phyloP scores from a whole-genome alignment of 1,284 basidiomycete genomes.

The Cutaneotrichosporon sp. region DNA sequence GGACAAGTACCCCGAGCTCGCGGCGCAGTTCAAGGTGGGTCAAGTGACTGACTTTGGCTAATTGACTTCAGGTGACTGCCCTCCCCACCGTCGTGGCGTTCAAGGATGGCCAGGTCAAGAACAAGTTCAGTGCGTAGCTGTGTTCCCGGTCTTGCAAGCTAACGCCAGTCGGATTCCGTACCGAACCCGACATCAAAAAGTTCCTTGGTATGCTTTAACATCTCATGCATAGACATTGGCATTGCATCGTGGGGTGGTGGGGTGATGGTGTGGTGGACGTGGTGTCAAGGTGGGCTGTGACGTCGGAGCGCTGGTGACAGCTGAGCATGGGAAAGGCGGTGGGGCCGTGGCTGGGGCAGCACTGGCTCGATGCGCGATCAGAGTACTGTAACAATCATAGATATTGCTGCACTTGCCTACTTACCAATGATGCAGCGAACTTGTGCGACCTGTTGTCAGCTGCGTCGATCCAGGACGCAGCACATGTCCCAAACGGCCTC shows the following conservation, averaged over 20 bases:
- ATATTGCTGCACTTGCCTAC: too few relatives aligned
- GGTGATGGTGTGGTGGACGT: too few relatives aligned
- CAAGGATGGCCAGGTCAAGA: conserved; percentile 44
- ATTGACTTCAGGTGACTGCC: conserved; percentile 39
- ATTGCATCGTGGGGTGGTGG: neutral
- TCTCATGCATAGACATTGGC: conserved; percentile 1
- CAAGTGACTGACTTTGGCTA: neutral
- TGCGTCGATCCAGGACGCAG: too few relatives aligned
- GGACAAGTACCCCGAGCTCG: conserved; percentile 41
- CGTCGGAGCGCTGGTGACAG: too few relatives aligned
- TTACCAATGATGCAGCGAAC: too few relatives aligned
- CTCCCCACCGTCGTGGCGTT: conserved; percentile 47
- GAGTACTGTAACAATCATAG: too few relatives aligned
- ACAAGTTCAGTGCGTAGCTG: conserved; percentile 43
- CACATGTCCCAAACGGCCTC: too few relatives aligned
- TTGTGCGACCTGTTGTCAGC: too few relatives aligned
- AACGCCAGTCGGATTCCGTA: conserved; percentile 39
- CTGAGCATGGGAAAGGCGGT: too few relatives aligned
- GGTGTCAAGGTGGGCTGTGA: too few relatives aligned
- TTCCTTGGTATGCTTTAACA: conserved; percentile 37
- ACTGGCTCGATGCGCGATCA: too few relatives aligned
- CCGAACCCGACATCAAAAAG: conserved; percentile 41
- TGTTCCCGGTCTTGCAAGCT: neutral
- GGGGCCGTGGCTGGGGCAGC: too few relatives aligned
- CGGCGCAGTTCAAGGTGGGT: conserved; percentile 44